Evolutionary conservation across 257 asterid species (phyloP).

Genomic region (Solanum megistacrolobum): DNA sequence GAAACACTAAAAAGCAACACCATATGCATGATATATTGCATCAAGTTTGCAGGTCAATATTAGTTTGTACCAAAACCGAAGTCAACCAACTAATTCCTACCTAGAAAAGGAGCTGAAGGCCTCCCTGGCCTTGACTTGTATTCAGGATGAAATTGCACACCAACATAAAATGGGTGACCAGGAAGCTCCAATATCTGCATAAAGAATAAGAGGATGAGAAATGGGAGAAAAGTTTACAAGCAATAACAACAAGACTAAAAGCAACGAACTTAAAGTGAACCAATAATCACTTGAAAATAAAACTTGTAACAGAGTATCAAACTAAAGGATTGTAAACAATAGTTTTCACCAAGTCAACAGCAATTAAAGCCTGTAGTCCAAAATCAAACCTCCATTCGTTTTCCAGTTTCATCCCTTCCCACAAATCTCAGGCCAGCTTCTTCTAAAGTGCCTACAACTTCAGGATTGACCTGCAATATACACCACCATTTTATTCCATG

Average conservation of each 20-base stretch:
- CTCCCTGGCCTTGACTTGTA: slow-evolving; percentile 9
- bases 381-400: slow-evolving; percentile 81
- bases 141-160: slow-evolving; percentile 12
- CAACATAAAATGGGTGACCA: slow-evolving; percentile 2
- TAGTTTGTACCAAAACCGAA: neutral
- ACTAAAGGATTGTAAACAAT: neutral
- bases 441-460: slow-evolving; percentile 50
- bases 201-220: neutral
- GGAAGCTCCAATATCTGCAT: slow-evolving; percentile 8
- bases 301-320: neutral
- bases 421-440: slow-evolving; percentile 80
- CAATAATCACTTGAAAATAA: neutral
- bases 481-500: neutral
- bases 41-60: neutral
- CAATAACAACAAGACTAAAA: neutral
- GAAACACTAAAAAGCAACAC: neutral
- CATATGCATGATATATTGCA: neutral
- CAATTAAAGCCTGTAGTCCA: neutral
- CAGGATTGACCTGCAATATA: slow-evolving; percentile 77
- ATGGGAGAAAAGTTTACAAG: neutral
- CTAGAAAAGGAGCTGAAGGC: slow-evolving; percentile 5
- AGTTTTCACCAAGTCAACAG: neutral
- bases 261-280: neutral
- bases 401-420: slow-evolving; percentile 85
- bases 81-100: neutral